These are phyloP conservation scores for Globisporangium alternatum DNA, from an alignment of 352 stramenopile species.

Conservation along the genomic window DNA sequence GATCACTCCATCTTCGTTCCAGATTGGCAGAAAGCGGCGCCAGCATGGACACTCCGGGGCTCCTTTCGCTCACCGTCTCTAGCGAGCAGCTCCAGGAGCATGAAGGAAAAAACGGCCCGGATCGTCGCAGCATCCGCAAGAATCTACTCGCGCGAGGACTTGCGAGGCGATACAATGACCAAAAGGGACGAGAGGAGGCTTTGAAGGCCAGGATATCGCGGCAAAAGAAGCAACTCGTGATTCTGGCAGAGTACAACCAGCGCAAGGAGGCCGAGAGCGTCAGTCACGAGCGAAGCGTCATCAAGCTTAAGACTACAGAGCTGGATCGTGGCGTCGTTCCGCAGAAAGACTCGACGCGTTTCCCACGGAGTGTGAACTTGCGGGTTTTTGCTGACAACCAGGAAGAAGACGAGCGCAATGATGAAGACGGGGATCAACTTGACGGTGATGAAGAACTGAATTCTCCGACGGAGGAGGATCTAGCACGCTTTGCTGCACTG, in stretches of 20 bases:
- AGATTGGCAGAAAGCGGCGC: not conserved
- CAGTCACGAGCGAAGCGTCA: not conserved
- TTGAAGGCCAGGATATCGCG: slow-evolving; percentile 25
- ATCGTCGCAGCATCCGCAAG: slow-evolving; percentile 24
- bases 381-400: slow-evolving; percentile 16
- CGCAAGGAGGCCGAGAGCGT: slow-evolving; percentile 13
- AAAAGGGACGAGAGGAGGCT: slow-evolving; percentile 25
- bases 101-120: not conserved
- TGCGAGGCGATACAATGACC: slow-evolving; percentile 27
- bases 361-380: slow-evolving; percentile 21
- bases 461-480: slow-evolving; percentile 12
- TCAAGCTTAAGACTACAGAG: not conserved
- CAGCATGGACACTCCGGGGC: slow-evolving; percentile 1
- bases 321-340: slow-evolving; percentile 10
- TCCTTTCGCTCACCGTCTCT: slow-evolving; percentile 9
- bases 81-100: slow-evolving; percentile 5
- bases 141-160: slow-evolving; percentile 32
- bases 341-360: slow-evolving; percentile 15
- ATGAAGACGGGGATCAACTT: not conserved
- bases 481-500: slow-evolving; percentile 9
- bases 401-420: not conserved
- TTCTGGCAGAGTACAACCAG: slow-evolving; percentile 28
- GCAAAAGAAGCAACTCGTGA: slow-evolving; percentile 24
- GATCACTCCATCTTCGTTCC: not conserved
- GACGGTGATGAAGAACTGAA: slow-evolving; percentile 1